These are phyloP conservation scores for Coriolopsis trogii DNA, from an alignment of 1,284 basidiomycete species.

Conservation along the genomic window DNA sequence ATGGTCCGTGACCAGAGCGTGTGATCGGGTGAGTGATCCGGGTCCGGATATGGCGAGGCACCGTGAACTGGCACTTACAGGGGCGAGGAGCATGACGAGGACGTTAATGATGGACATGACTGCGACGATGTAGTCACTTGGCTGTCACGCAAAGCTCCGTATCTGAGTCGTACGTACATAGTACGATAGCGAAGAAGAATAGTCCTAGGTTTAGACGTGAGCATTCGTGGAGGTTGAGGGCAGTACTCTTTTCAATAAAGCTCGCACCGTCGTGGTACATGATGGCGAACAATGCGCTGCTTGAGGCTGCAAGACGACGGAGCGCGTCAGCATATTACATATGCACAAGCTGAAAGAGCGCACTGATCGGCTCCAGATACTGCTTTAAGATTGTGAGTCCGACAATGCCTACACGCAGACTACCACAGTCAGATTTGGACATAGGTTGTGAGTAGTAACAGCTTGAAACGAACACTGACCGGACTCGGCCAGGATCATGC, in stretches of 20 bases:
- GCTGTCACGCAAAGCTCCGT: background rate
- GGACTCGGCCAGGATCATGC: background rate
- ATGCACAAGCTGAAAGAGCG: background rate
- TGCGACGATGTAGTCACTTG: background rate
- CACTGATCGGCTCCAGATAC: background rate
- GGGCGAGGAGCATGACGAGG: background rate
- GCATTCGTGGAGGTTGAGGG: too few species aligned
- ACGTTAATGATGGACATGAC: constrained; percentile 3
- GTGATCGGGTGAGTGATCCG: background rate
- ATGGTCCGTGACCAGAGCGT: too few species aligned
- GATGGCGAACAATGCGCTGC: background rate
- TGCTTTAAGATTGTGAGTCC: background rate
- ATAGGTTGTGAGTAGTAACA: too few species aligned
- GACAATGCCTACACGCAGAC: background rate
- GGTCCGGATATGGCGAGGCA: background rate
- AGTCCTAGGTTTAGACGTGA: background rate
- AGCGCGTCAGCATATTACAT: background rate
- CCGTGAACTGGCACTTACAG: background rate
- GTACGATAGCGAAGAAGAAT: background rate
- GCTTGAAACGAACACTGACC: background rate
- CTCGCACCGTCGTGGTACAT: constrained; percentile 6
- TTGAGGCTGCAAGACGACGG: background rate
- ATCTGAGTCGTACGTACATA: background rate
- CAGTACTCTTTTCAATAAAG: background rate
- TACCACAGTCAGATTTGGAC: background rate